Conservation (phyloP, 2,329 filamentous ascomycete species). For the Exserohilum turcica region DNA sequence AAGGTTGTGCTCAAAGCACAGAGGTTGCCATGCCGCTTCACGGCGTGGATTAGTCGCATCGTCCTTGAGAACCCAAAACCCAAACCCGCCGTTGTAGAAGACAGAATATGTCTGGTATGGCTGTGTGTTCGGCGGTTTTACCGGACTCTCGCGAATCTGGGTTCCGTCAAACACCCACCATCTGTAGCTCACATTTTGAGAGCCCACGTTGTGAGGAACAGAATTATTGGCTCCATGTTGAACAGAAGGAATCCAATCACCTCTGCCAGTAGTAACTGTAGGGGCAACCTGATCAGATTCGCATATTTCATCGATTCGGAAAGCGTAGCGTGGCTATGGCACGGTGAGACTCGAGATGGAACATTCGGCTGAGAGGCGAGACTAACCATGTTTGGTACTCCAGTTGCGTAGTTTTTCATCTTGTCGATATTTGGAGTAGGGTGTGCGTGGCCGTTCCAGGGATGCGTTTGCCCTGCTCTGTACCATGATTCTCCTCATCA, state of each 20-base stretch:
- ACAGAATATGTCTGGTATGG: constrained; percentile 23
- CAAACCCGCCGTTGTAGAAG: constrained; percentile 26
- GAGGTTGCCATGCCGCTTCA: constrained; percentile 22
- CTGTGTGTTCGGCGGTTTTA: neutral
- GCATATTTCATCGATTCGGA: constrained; percentile 35
- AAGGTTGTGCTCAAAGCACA: constrained; percentile 29
- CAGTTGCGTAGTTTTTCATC: neutral
- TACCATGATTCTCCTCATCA: constrained; percentile 14
- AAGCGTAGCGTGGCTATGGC: constrained; percentile 28
- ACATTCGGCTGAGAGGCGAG: neutral
- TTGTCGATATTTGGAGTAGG: neutral
- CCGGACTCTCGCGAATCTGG: constrained; percentile 8
- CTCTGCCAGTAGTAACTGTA: neutral
- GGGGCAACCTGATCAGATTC: constrained; percentile 12
- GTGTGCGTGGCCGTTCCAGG: constrained; percentile 14
- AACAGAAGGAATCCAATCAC: constrained; percentile 26
- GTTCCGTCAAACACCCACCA: constrained; percentile 24
- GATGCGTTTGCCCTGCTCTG: constrained; percentile 15
- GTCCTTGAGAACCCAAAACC: constrained; percentile 28
- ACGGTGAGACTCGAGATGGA: neutral
- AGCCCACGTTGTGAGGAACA: neutral
- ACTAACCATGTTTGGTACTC: neutral
- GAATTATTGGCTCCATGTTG: constrained; percentile 4
- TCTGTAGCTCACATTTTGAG: constrained; percentile 17
- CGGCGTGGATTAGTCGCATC: constrained; percentile 16